phyloP scores from a whole-genome alignment of 768 basidiomycete species.

The Psilocybe subaeruginosa region DNA sequence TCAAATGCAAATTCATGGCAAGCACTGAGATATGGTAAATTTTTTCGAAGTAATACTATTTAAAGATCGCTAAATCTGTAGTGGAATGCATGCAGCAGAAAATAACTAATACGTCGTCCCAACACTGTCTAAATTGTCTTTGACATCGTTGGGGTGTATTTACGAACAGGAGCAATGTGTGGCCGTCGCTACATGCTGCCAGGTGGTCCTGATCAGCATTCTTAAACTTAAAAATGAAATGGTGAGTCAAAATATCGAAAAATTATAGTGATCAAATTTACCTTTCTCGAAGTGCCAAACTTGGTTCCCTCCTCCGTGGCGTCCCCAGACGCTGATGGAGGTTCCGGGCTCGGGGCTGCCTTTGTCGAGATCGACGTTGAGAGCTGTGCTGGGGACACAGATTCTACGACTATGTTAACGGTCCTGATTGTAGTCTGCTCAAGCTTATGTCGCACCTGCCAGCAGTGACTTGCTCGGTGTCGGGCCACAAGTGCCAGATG shows the following conservation, averaged over 20 bases:
- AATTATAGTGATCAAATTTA: constrained; percentile 1
- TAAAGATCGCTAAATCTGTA: neutral
- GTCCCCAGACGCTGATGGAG: constrained; percentile 41
- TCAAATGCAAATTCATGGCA: too few relatives aligned
- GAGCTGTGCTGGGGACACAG: neutral
- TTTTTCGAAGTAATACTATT: neutral
- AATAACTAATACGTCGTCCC: too few relatives aligned
- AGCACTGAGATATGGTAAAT: too few relatives aligned
- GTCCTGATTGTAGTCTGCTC: too few relatives aligned
- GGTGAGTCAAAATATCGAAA: neutral
- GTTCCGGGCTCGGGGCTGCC: constrained; percentile 41
- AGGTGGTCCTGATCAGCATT: too few relatives aligned
- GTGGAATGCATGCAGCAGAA: neutral
- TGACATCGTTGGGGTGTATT: too few relatives aligned
- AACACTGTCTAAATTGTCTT: too few relatives aligned
- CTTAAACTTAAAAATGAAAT: neutral
- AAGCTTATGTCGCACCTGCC: constrained; percentile 19
- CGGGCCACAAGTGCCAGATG: constrained; percentile 40
- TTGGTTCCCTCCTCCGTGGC: constrained; percentile 45
- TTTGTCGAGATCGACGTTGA: neutral
- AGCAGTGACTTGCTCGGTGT: constrained; percentile 26
- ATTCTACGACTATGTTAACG: neutral
- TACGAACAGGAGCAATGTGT: too few relatives aligned
- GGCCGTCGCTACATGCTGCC: too few relatives aligned
- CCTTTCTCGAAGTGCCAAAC: constrained; percentile 25